Percentiles rank a stretch among this genome's conserved stretches.
Conservation (phyloP, 768 basidiomycete species). For the Lactarius deliciosus region DNA sequence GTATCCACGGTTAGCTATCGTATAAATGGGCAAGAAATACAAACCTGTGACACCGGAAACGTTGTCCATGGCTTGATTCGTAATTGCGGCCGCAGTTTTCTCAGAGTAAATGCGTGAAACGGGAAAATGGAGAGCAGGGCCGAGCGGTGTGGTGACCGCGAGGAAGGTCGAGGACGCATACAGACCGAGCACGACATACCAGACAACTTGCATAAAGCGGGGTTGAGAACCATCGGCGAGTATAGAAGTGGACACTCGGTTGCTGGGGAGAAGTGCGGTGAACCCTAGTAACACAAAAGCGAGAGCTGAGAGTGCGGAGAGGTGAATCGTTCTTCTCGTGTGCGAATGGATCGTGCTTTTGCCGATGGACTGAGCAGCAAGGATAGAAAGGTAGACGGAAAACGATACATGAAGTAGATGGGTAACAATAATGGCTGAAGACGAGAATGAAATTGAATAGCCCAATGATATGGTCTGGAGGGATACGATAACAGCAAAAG, state of each 20-base stretch:
- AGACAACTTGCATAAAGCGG: slow-evolving; percentile 39
- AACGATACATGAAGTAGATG: slow-evolving; percentile 50
- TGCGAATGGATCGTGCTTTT: slow-evolving; percentile 42
- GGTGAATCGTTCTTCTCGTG: slow-evolving; percentile 50
- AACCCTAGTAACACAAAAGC: slow-evolving; percentile 47
- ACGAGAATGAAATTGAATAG: slow-evolving; percentile 44
- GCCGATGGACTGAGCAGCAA: slow-evolving; percentile 52
- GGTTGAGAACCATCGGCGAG: slow-evolving; percentile 24
- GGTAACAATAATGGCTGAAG: slow-evolving; percentile 37
- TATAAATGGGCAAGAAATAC: slow-evolving; percentile 19
- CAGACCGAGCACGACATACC: slow-evolving; percentile 53
- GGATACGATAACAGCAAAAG: slow-evolving; percentile 48
- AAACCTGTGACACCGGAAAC: slow-evolving; percentile 63
- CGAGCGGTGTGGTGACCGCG: slow-evolving; percentile 57
- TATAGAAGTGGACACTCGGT: slow-evolving; percentile 34
- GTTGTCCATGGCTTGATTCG: slow-evolving; percentile 68
- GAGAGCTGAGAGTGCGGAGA: slow-evolving; percentile 55
- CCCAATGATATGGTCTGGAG: slow-evolving; percentile 57
- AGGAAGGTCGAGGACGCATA: slow-evolving; percentile 48
- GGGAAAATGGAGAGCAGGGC: slow-evolving; percentile 74
- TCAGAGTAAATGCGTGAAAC: slow-evolving; percentile 72
- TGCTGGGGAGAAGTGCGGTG: slow-evolving; percentile 57
- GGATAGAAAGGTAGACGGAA: slow-evolving; percentile 56
- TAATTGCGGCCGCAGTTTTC: slow-evolving; percentile 58
- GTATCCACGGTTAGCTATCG: slow-evolving; percentile 6